Evolutionary conservation across 129 eudicot genomes (phyloP).

Genomic region (Artemisia annua): DNA sequence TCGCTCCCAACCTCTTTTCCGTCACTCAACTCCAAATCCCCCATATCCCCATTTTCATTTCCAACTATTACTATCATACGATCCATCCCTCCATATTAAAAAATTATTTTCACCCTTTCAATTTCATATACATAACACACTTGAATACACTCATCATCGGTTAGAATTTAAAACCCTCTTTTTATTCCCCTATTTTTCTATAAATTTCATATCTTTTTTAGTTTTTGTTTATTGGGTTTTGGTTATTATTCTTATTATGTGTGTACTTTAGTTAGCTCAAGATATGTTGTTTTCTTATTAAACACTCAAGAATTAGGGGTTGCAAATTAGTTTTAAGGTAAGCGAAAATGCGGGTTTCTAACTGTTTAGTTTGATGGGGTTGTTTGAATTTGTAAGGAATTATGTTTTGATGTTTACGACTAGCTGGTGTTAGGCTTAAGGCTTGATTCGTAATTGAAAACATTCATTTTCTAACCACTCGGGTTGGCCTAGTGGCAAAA

Average conservation of each 20-base stretch:
- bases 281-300: no score
- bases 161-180: slow-evolving; percentile 14
- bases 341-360: neutral
- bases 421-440: neutral
- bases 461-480: no score
- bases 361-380: neutral
- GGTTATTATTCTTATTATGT: neutral
- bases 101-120: slow-evolving; percentile 3
- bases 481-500: no score
- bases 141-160: slow-evolving; percentile 26
- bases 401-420: neutral
- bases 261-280: no score
- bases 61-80: neutral
- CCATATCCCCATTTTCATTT: slow-evolving; percentile 22
- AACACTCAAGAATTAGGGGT: no score
- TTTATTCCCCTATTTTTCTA: no score
- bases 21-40: slow-evolving; percentile 33
- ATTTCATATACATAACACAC: slow-evolving; percentile 3
- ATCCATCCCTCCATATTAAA: neutral
- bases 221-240: neutral
- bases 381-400: neutral
- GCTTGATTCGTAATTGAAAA: neutral
- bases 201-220: no score
- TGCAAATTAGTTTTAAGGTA: neutral
- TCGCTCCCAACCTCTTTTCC: slow-evolving; percentile 24